A percentile compares a stretch with the other conserved stretches of the same genome.
phyloP scores from a whole-genome alignment of 768 basidiomycete genomes.

The Auricularia sp. region DNA sequence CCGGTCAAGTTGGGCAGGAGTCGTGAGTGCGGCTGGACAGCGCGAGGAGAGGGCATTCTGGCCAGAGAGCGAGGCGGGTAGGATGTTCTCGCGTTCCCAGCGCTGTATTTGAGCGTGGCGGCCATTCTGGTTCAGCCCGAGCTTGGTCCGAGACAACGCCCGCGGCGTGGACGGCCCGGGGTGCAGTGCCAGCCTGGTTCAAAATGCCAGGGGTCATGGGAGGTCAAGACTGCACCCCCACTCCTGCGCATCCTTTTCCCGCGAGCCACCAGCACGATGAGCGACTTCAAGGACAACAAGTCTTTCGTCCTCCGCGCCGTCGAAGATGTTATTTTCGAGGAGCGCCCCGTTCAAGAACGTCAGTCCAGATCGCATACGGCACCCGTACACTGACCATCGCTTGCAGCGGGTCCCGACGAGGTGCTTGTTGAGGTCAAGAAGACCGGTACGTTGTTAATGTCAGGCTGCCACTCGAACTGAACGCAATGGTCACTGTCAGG shows the following conservation, averaged over 20 bases:
- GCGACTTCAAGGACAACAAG: constrained; percentile 42
- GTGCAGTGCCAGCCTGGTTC: background rate
- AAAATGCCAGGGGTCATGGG: background rate
- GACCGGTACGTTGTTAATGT: constrained; percentile 46
- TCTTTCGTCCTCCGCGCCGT: constrained; percentile 70
- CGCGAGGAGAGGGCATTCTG: background rate
- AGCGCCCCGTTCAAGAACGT: constrained; percentile 68
- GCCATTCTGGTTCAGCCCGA: background rate
- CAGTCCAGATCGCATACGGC: constrained; percentile 12
- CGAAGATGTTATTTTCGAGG: constrained; percentile 59
- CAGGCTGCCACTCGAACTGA: too few relatives aligned
- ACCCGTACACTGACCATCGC: background rate
- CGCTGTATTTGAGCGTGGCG: background rate
- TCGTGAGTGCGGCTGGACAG: background rate
- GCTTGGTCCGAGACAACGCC: background rate
- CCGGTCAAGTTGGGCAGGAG: constrained; percentile 34
- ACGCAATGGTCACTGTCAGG: constrained; percentile 31
- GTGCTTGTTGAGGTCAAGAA: constrained; percentile 87
- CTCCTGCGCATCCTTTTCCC: constrained; percentile 1
- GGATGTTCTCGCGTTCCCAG: background rate
- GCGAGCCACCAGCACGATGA: constrained; percentile 33
- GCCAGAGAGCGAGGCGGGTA: background rate
- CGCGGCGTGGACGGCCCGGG: background rate
- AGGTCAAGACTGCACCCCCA: background rate
- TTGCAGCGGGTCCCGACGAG: constrained; percentile 55